Percentiles rank a stretch among this genome's conserved stretches.
phyloP scores from a whole-genome alignment of 495 filamentous ascomycete genomes.

The Astrothelium macrocarpum region DNA sequence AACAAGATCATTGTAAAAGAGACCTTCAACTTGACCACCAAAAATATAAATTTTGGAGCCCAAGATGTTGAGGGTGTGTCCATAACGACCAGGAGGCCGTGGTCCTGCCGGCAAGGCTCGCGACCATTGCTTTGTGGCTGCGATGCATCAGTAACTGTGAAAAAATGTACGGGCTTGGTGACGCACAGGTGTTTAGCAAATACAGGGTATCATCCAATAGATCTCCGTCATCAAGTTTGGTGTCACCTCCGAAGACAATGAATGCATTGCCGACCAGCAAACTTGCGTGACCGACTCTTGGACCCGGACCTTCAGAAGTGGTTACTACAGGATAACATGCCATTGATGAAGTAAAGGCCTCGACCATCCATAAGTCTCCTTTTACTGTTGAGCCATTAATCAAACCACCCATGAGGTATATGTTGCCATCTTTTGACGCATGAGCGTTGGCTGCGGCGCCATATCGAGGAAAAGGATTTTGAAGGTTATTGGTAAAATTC shows the following conservation, averaged over 20 bases:
- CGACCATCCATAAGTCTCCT: slow-evolving; percentile 96
- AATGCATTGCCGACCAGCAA: slow-evolving; percentile 96
- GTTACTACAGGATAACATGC: slow-evolving; percentile 87
- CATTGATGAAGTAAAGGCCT: slow-evolving; percentile 71
- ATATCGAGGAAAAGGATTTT: slow-evolving; percentile 91
- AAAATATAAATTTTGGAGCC: slow-evolving; percentile 96
- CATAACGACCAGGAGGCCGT: slow-evolving; percentile 83
- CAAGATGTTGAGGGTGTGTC: slow-evolving; percentile 90
- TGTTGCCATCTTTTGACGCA: slow-evolving; percentile 90
- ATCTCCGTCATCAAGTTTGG: slow-evolving; percentile 88
- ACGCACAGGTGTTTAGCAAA: slow-evolving; percentile 92
- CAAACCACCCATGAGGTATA: slow-evolving; percentile 96
- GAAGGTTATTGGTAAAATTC: slow-evolving; percentile 71
- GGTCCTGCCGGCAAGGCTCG: slow-evolving; percentile 74
- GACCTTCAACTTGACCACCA: slow-evolving; percentile 92
- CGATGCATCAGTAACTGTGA: slow-evolving; percentile 16
- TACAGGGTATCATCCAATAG: slow-evolving; percentile 91
- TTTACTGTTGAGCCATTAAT: slow-evolving; percentile 91
- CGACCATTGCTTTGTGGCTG: slow-evolving; percentile 97
- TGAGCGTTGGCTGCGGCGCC: slow-evolving; percentile 90
- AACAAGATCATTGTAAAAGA: slow-evolving; percentile 96
- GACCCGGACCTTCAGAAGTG: slow-evolving; percentile 86
- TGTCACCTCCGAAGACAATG: slow-evolving; percentile 98
- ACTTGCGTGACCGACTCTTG: slow-evolving; percentile 89
- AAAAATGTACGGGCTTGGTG: background rate